Evolutionary conservation across 805 yeast genomes (phyloP).

Genomic region (Candida maltosa): DNA sequence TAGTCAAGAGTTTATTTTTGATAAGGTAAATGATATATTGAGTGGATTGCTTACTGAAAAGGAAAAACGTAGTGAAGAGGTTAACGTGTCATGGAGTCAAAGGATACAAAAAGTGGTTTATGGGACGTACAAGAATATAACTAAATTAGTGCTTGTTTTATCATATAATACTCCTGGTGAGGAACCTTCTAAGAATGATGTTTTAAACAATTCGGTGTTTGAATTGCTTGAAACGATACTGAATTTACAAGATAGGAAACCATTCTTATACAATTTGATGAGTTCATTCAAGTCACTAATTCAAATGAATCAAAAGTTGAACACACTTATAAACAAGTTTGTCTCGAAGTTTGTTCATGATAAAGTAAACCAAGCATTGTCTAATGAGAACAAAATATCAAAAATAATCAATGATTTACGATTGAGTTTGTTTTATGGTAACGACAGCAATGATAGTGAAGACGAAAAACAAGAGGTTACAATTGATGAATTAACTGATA

Average conservation of each 20-base stretch:
- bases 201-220: constrained; percentile 11
- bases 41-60: constrained; percentile 2
- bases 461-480: constrained; percentile 4
- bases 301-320: constrained; percentile 4
- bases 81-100: neutral
- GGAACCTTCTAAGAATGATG: neutral
- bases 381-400: constrained; percentile 1
- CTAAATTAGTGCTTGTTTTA: neutral
- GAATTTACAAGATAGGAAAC: constrained; percentile 11
- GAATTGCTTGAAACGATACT: constrained; percentile 10
- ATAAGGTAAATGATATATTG: constrained; percentile 10
- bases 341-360: constrained; percentile 2
- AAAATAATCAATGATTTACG: constrained; percentile 6
- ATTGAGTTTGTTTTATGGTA: constrained; percentile 7
- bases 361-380: neutral
- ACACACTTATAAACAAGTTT: constrained; percentile 6
- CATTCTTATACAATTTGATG: constrained; percentile 9
- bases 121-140: neutral
- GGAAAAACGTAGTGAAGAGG: no score
- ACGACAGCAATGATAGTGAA: constrained; percentile 3
- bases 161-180: neutral
- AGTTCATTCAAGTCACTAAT: constrained; percentile 1
- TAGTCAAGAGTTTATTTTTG: constrained; percentile 23
- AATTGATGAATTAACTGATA: constrained; percentile 12
- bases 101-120: neutral